A percentile compares a stretch with the other conserved stretches of the same genome.
Conservation (phyloP, 1,139 yeast genomes). For the Diutina neorugosa region DNA sequence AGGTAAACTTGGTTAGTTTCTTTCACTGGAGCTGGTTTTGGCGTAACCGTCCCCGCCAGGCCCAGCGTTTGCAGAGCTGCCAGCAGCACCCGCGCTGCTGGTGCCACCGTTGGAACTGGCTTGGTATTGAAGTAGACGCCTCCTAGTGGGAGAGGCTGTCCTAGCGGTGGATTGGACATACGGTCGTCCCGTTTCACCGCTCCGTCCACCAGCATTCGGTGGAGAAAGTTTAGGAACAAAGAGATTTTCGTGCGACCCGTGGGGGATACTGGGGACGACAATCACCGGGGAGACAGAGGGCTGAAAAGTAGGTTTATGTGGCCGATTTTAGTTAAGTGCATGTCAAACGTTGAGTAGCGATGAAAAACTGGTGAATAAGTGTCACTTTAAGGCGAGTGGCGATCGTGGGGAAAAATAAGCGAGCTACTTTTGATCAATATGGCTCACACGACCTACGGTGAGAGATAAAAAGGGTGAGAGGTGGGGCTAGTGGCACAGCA, state of each 20-base stretch:
- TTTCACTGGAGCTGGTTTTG: constrained; percentile 33
- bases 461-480: not conserved
- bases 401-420: not conserved
- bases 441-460: not conserved
- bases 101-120: not conserved
- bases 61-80: not conserved
- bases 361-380: not conserved
- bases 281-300: not conserved
- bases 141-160: not conserved
- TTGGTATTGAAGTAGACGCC: not conserved
- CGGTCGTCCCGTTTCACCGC: not conserved
- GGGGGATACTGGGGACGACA: not conserved
- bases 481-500: not conserved
- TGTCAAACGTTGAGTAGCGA: too few species aligned
- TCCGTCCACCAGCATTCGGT: constrained; percentile 2
- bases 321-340: too few species aligned
- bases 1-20: constrained; percentile 75
- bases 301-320: not conserved
- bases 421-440: not conserved
- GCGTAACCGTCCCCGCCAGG: not conserved
- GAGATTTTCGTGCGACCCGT: not conserved
- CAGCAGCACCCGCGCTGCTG: constrained; percentile 1
- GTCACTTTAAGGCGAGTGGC: not conserved
- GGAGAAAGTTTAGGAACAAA: not conserved
- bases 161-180: not conserved